phyloP scores from a whole-genome alignment of 2,329 filamentous ascomycete genomes.

The Alternaria sp. region DNA sequence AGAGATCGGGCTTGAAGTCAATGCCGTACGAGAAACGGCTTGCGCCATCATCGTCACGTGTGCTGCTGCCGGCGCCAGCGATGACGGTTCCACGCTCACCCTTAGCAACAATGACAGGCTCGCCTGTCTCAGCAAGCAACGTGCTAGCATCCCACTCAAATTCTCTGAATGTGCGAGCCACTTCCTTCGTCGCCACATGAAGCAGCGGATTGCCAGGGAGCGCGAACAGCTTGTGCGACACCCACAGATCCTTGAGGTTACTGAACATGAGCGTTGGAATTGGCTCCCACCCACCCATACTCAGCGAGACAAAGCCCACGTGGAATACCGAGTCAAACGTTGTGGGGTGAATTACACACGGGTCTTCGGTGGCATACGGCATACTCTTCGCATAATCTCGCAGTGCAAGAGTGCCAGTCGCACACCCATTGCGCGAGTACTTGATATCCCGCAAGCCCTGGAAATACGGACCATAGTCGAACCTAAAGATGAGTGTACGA shows the following conservation, averaged over 20 bases:
- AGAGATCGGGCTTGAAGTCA: conserved; percentile 13
- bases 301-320: conserved; percentile 6
- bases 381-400: conserved; percentile 5
- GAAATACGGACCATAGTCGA: conserved; percentile 19
- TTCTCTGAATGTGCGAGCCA: conserved; percentile 9
- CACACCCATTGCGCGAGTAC: conserved; percentile 8
- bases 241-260: conserved; percentile 7
- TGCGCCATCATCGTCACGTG: conserved; percentile 8
- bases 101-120: conserved; percentile 7
- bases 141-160: conserved; percentile 14
- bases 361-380: conserved; percentile 5
- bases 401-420: conserved; percentile 5
- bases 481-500: background rate
- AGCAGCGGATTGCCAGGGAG: conserved; percentile 4
- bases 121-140: conserved; percentile 10
- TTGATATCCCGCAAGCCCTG: conserved; percentile 13
- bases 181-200: conserved; percentile 5
- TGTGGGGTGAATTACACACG: conserved; percentile 6
- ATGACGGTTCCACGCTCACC: conserved; percentile 11
- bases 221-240: conserved; percentile 10
- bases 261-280: conserved; percentile 8
- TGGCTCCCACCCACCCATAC: conserved; percentile 7
- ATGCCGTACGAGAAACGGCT: conserved; percentile 13
- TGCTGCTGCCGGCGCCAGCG: conserved; percentile 3
- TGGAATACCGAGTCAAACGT: conserved; percentile 9